Base-by-base conservation (phyloP, 345 rosid species). In the Euclidium syriacum region DNA sequence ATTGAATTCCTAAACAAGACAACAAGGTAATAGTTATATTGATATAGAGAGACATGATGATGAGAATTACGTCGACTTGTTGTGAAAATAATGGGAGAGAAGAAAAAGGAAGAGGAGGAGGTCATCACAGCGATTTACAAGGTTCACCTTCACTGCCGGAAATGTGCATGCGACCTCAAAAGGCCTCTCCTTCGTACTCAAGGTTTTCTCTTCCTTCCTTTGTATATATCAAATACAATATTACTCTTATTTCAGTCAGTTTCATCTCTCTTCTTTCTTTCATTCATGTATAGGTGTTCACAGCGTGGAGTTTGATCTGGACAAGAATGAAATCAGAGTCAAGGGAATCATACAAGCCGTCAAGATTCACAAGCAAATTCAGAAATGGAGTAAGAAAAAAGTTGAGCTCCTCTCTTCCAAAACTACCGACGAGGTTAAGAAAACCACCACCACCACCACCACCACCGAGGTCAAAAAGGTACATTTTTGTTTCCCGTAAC, bases 101-200 rank as follows among this genome's bases (percentile, higher is more conserved):
- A 80, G 67, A 73, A 76, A 54, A 77, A 38, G 4, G 75, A 63
- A 47, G 71, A 74, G 26, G 78, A 43, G 10, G 80, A 67, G 16
- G 71, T 80, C 48, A 78, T 80, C 58, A 80, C 83, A 0, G 94
- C 84, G 0, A 75, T 84, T 29, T 85, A 83, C 83, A 87, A 64
- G 78, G 85, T 87, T n/a, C 87, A 87, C 52, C 77, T 91, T 49
- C 97, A 91, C 14, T 87, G 97, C 75, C 83, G 53, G 7, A 77
- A 91, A 65, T 87, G 94, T 30, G 89, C 91, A 10, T 52, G 68
- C 35, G 79, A 77, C 71, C 77, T 90, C 71, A 84, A 72, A 73
- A 84, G 58, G 68, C 91, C 91, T 63, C 94, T 87, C 53, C 50
- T 87, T 14, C 69, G 68, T 24, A 77, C 73, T 1, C 73, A 78